These are phyloP conservation scores for Wallacemonas sp. DNA, from an alignment of 208 protist genomes.

Conservation along the genomic window DNA sequence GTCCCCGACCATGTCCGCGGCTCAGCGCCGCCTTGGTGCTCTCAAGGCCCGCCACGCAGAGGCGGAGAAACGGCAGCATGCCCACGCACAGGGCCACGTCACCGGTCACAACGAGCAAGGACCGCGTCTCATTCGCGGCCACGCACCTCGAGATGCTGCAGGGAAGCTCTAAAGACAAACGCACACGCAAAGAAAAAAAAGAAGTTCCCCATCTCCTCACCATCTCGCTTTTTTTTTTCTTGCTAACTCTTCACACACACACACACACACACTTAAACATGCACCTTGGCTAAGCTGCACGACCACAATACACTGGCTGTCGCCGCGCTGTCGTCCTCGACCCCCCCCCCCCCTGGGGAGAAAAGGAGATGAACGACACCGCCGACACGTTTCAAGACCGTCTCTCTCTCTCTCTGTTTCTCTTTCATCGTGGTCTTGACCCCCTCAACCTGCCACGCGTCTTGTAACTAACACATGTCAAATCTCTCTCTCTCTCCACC, in stretches of 20 bases:
- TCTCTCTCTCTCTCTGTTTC: too few species aligned
- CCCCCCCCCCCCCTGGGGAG: too few species aligned
- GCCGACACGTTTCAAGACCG: too few species aligned
- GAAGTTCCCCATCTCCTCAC: not conserved
- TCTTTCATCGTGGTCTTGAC: too few species aligned
- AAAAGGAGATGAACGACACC: too few species aligned
- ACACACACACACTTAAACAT: not conserved
- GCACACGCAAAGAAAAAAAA: not conserved
- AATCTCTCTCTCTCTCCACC: too few species aligned
- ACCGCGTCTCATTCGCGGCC: conserved; percentile 60
- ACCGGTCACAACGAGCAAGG: conserved; percentile 22
- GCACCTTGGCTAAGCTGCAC: too few species aligned
- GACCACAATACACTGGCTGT: too few species aligned
- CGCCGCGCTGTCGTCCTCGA: too few species aligned
- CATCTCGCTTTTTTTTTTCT: not conserved
- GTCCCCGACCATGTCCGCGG: conserved; percentile 4
- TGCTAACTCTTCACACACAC: not conserved
- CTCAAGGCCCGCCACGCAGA: conserved; percentile 78
- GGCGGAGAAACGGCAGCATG: conserved; percentile 26
- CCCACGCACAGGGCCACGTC: conserved; percentile 29
- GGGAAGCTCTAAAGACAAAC: conserved; percentile 4
- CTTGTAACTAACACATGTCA: too few species aligned
- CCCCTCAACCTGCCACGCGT: too few species aligned
- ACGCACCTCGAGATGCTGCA: conserved; percentile 35
- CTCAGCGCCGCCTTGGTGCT: conserved; percentile 58